Conservation (phyloP, 768 basidiomycete genomes). For the Mycena chlorophos region DNA sequence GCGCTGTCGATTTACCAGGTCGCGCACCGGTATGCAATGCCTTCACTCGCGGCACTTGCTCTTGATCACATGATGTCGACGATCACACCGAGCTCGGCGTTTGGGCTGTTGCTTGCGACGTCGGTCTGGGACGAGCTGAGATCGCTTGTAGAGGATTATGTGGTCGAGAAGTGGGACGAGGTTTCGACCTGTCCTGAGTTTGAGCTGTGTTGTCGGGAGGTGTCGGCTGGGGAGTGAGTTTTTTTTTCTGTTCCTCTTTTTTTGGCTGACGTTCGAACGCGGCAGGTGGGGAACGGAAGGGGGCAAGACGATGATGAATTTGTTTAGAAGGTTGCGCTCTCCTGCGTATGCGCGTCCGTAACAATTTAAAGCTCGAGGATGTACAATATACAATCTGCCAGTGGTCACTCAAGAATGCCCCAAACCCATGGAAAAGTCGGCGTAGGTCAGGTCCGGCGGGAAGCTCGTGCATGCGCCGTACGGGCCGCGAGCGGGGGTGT, state of each 20-base stretch:
- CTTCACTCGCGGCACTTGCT: constrained; percentile 62
- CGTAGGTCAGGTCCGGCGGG: too few relatives aligned
- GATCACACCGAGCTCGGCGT: constrained; percentile 64
- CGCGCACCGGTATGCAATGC: constrained; percentile 73
- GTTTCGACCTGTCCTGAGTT: constrained; percentile 65
- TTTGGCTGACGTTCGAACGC: constrained; percentile 2
- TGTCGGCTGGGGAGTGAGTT: constrained; percentile 72
- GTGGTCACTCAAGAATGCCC: too few relatives aligned
- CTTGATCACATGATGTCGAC: constrained; percentile 73
- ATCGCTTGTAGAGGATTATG: constrained; percentile 67
- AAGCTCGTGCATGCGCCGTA: too few relatives aligned
- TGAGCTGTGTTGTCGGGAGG: constrained; percentile 68
- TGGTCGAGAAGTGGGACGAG: constrained; percentile 76
- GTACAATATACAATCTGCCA: too few relatives aligned
- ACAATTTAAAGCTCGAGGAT: too few relatives aligned
- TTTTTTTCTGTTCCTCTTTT: background rate
- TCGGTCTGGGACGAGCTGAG: constrained; percentile 66
- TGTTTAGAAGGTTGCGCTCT: constrained; percentile 68
- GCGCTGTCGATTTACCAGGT: constrained; percentile 76
- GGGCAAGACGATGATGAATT: constrained; percentile 63
- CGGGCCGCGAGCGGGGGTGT: too few relatives aligned
- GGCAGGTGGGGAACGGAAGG: constrained; percentile 70
- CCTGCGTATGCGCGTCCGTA: constrained; percentile 29
- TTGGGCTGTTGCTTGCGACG: constrained; percentile 69
- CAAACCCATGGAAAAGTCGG: too few relatives aligned